These are phyloP conservation scores for Suillus hirtellus DNA, from an alignment of 768 basidiomycete genomes.

Conservation along the genomic window DNA sequence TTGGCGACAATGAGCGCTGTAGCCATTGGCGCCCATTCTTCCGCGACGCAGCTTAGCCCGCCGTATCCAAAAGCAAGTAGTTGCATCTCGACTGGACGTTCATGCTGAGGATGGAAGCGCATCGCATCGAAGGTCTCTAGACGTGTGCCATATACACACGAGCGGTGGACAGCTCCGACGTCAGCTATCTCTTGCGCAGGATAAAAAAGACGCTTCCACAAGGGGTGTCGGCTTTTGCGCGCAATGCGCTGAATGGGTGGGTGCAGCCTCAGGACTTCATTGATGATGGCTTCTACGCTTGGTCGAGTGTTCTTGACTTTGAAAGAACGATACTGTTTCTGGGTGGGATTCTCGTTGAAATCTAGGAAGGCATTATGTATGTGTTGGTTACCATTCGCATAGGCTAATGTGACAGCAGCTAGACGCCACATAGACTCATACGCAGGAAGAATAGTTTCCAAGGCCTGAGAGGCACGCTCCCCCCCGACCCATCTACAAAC, in stretches of 20 bases:
- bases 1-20: slow-evolving; percentile 48
- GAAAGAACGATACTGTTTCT: slow-evolving; percentile 21
- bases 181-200: slow-evolving; percentile 26
- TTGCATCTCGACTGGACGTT: slow-evolving; percentile 19
- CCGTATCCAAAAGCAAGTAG: slow-evolving; percentile 49
- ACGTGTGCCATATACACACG: slow-evolving; percentile 26
- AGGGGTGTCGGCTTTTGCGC: slow-evolving; percentile 6
- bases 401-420: slow-evolving; percentile 46
- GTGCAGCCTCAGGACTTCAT: slow-evolving; percentile 32
- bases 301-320: slow-evolving; percentile 15
- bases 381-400: slow-evolving; percentile 27
- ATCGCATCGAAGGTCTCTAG: slow-evolving; percentile 47
- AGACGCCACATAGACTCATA: slow-evolving; percentile 69
- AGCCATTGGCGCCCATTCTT: slow-evolving; percentile 51
- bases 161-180: slow-evolving; percentile 17
- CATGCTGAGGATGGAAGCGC: slow-evolving; percentile 35
- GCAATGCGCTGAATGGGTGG: slow-evolving; percentile 24
- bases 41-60: slow-evolving; percentile 39
- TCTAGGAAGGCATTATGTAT: slow-evolving; percentile 34
- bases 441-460: slow-evolving; percentile 56
- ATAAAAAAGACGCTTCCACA: slow-evolving; percentile 18
- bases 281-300: slow-evolving; percentile 27
- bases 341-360: slow-evolving; percentile 34
- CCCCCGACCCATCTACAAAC: slow-evolving; percentile 38
- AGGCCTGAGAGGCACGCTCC: slow-evolving; percentile 26